phyloP scores from a whole-genome alignment of 495 filamentous ascomycete genomes.

The Arthonia radiata region DNA sequence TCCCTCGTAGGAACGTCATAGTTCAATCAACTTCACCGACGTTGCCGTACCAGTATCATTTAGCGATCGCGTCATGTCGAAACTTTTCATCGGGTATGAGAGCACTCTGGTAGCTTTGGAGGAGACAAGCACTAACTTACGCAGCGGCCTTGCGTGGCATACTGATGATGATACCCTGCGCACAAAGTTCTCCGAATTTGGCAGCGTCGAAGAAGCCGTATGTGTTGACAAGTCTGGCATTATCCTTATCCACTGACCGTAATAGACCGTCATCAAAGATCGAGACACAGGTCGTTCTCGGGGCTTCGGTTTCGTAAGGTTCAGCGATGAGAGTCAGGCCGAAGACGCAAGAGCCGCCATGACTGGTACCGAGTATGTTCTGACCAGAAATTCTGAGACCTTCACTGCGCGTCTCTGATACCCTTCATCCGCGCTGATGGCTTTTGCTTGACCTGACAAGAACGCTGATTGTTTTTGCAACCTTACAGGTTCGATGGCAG shows the following conservation, averaged over 20 bases:
- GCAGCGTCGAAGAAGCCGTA: conserved; percentile 79
- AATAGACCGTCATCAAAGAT: conserved; percentile 88
- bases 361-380: conserved; percentile 79
- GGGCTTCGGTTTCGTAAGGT: conserved; percentile 93
- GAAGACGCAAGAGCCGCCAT: conserved; percentile 55
- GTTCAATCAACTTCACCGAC: too few relatives aligned
- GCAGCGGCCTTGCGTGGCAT: conserved; percentile 91
- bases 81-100: conserved; percentile 69
- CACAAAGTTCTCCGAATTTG: conserved; percentile 73
- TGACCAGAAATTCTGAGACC: not conserved
- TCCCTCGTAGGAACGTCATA: too few relatives aligned
- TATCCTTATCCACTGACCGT: not conserved
- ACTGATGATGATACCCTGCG: conserved; percentile 67
- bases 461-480: not conserved
- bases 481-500: conserved; percentile 73
- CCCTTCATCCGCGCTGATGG: conserved; percentile 2
- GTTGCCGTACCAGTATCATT: too few relatives aligned
- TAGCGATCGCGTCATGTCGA: too few relatives aligned
- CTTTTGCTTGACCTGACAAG: conserved; percentile 1
- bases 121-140: too few relatives aligned
- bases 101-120: not conserved
- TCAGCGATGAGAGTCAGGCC: conserved; percentile 56
- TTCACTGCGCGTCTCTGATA: conserved; percentile 2
- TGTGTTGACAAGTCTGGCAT: conserved; percentile 10
- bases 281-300: conserved; percentile 87